Conservation (phyloP, 2,329 filamentous ascomycete genomes). For the Teratosphaeria nubilosa region DNA sequence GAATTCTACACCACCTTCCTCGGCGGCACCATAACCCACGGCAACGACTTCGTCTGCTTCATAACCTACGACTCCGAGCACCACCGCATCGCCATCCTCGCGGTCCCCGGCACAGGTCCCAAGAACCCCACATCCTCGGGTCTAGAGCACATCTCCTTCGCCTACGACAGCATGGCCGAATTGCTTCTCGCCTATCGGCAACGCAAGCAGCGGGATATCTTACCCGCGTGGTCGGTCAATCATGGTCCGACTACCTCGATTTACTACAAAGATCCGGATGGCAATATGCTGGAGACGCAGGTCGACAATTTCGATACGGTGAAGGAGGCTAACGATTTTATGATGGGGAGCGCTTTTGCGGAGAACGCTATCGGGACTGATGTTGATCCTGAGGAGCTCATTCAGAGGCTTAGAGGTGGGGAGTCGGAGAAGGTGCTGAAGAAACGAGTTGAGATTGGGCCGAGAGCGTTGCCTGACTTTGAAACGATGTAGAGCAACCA, state of each 20-base stretch:
- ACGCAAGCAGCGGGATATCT: conserved; percentile 11
- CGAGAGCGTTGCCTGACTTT: neutral
- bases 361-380: conserved; percentile 37
- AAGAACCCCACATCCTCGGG: conserved; percentile 4
- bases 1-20: conserved; percentile 21
- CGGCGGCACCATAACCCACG: conserved; percentile 10
- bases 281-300: conserved; percentile 11
- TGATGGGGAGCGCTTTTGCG: conserved; percentile 28
- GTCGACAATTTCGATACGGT: conserved; percentile 15
- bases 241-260: conserved; percentile 16
- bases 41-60: conserved; percentile 13
- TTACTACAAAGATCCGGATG: conserved; percentile 19
- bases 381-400: conserved; percentile 31
- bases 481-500: neutral
- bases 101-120: neutral
- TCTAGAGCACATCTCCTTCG: conserved; percentile 20
- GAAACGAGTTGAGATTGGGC: neutral
- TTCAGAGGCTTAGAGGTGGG: neutral
- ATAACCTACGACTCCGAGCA: conserved; percentile 22
- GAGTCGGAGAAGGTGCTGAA: neutral
- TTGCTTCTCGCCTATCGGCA: conserved; percentile 14
- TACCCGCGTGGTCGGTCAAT: conserved; percentile 14
- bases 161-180: conserved; percentile 13
- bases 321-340: conserved; percentile 31
- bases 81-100: conserved; percentile 17